phyloP scores from a whole-genome alignment of 2,329 filamentous ascomycete genomes.

The Pseudogymnoascus sp. region DNA sequence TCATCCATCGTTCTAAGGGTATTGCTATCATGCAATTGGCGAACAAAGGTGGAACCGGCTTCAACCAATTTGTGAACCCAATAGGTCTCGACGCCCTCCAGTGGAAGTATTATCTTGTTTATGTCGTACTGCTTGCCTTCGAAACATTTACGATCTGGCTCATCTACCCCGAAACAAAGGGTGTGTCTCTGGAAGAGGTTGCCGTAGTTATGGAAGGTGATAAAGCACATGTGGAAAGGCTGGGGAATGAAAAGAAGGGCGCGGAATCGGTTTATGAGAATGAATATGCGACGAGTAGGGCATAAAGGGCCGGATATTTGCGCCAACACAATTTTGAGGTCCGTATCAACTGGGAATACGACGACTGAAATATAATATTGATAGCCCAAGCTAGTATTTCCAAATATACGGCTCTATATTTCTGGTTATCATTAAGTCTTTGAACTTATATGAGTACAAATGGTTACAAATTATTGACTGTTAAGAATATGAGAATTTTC shows the following conservation, averaged over 20 bases:
- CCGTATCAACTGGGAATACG: too few species aligned
- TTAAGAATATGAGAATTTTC: not conserved
- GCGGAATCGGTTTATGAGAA: not conserved
- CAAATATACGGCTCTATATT: not conserved
- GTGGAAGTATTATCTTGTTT: constrained; percentile 35
- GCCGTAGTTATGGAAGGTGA: not conserved
- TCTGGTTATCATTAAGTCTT: not conserved
- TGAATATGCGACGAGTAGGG: not conserved
- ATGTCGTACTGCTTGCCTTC: constrained; percentile 26
- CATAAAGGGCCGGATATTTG: not conserved
- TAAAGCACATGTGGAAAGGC: not conserved
- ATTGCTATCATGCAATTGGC: constrained; percentile 20
- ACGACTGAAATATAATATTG: too few species aligned
- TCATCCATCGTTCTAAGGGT: not conserved
- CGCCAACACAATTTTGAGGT: too few species aligned
- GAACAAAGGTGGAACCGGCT: constrained; percentile 14
- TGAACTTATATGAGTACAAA: not conserved
- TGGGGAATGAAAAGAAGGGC: not conserved
- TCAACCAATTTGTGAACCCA: constrained; percentile 36
- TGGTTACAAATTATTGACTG: not conserved
- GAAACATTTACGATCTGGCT: constrained; percentile 29
- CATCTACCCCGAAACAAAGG: constrained; percentile 22
- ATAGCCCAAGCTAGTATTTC: too few species aligned
- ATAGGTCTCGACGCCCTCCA: constrained; percentile 28
- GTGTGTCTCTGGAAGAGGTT: constrained; percentile 13